Base-by-base conservation (phyloP, 2,329 filamentous ascomycete genomes). In the Spiromastix sp. region DNA sequence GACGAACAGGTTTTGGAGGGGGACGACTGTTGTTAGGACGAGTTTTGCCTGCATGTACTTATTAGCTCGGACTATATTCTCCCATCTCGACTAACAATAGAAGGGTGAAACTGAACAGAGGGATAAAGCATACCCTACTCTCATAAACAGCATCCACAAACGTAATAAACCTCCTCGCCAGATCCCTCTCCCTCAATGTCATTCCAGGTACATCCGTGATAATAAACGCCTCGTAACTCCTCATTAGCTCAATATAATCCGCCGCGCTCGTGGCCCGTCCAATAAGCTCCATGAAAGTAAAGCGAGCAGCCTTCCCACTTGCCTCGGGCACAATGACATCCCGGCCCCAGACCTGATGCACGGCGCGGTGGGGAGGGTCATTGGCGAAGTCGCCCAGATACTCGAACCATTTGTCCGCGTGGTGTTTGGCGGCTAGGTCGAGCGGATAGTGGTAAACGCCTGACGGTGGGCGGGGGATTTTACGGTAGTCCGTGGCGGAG, bases 131-230 rank as follows among this genome's bases (percentile, higher is more conserved):
- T 55, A 74, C 71, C 48, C 70, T 60, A 44, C 63, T 68, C 60
- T 98, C 91, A 54, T 98, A 98, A 4, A 95, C 81, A 4, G 91
- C 89, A 56, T 98, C 91, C 45, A 98, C 85, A 49, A 98, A 95
- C 0, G 89, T 98, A 56, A 98, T 98, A 60, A 98, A 95, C 4
- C 91, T 73, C 9, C 91, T 70, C 0, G 91, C 91, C 25, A 94
- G 71, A 61, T 98, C 91, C 13, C 91, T 77, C 52, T 86, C 77
- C 36, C 77, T 76, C 45, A 85, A 74, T 26, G 81, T 91, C 91
- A 98, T 96, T 4, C 81, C 84, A 0, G 91, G 91, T 1, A 96
- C 79, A 34, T 87, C 82, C 0, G 86, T 94, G 7, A 98, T 74
- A 44, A 98, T 76, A 52, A 98, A 96, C 2, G 87, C 79, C 42